Conservation (phyloP, 164 flowering plant genomes). For the Buxus sempervirens region DNA sequence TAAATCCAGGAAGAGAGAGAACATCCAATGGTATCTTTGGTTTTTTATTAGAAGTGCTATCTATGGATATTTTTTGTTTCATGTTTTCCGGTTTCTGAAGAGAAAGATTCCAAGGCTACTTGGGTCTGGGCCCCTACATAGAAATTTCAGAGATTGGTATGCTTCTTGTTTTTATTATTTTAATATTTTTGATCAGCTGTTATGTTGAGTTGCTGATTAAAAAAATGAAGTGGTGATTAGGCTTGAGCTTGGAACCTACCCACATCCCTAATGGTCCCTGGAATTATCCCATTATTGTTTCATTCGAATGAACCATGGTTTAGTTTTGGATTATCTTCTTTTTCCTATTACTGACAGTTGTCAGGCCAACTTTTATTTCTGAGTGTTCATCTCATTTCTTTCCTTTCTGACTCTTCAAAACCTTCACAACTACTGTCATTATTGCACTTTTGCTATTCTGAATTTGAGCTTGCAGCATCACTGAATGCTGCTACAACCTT, state of each 20-base stretch:
- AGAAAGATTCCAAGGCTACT: slow-evolving; percentile 59
- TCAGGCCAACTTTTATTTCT: no score
- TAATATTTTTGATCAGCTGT: neutral
- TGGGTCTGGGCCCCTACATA: slow-evolving; percentile 70
- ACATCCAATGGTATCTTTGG: slow-evolving; percentile 56
- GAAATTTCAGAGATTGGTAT: slow-evolving; percentile 75
- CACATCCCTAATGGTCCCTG: neutral
- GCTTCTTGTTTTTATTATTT: slow-evolving; percentile 7
- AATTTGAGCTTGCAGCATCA: neutral
- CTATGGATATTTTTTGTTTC: slow-evolving; percentile 59
- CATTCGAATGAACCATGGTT: neutral
- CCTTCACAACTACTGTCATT: neutral
- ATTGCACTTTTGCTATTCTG: neutral
- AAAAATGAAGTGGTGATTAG: neutral
- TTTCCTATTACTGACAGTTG: no score
- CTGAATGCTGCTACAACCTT: neutral
- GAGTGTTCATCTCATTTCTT: no score
- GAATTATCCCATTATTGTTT: neutral
- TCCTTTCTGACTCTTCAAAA: neutral
- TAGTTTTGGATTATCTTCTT: neutral
- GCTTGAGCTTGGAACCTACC: neutral
- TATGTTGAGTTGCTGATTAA: neutral
- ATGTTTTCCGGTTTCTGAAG: slow-evolving; percentile 49
- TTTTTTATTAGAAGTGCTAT: slow-evolving; percentile 49
- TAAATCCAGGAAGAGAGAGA: slow-evolving; percentile 50